These are phyloP conservation scores for Hsuehochloa calcarea DNA, from an alignment of 176 grass and related monocot species.

Conservation along the genomic window DNA sequence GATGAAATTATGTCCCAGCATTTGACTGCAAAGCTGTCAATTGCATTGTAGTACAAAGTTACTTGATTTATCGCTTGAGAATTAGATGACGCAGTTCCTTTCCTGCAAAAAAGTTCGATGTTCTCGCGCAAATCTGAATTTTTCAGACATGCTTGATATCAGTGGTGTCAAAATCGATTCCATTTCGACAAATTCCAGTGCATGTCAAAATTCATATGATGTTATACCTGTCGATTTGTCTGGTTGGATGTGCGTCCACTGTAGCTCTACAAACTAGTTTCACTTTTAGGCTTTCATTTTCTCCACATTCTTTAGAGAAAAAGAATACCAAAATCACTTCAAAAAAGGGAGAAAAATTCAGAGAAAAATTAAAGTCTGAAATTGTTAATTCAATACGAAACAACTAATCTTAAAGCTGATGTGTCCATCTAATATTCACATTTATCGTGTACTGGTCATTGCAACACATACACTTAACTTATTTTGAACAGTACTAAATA, in stretches of 20 bases:
- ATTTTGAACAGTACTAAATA: conserved; percentile 14
- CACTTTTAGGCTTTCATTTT: neutral
- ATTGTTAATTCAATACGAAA: neutral
- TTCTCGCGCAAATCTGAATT: neutral
- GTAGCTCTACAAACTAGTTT: neutral
- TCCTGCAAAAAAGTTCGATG: neutral
- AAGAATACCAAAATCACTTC: neutral
- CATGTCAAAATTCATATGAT: neutral
- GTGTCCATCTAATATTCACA: conserved; percentile 11
- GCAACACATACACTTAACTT: conserved; percentile 8
- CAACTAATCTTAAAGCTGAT: conserved; percentile 5
- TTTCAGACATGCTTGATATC: neutral
- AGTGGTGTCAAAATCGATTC: neutral
- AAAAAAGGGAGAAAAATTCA: neutral
- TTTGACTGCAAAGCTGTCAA: neutral
- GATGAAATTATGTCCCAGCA: neutral
- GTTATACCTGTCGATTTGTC: neutral
- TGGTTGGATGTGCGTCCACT: neutral
- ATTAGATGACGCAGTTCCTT: neutral
- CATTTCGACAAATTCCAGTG: neutral
- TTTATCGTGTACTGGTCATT: neutral
- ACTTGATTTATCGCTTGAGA: neutral
- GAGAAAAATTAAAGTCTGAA: neutral
- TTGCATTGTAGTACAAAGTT: neutral
- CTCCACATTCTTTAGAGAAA: neutral